phyloP scores from a whole-genome alignment of 192 early-diverging fungal genomes.

The Linnemannia zychae region DNA sequence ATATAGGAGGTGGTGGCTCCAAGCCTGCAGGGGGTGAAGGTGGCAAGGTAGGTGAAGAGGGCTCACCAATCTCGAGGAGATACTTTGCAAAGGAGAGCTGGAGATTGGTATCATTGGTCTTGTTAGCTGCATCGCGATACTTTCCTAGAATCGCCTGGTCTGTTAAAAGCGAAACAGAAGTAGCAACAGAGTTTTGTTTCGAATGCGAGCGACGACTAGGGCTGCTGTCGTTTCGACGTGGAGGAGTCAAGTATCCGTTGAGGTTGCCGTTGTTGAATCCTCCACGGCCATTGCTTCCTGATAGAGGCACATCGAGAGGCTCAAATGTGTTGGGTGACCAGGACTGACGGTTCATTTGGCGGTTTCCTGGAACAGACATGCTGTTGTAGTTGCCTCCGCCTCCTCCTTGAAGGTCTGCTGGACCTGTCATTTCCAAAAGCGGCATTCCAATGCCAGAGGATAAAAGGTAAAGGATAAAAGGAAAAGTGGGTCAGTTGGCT shows the following conservation, averaged over 20 bases:
- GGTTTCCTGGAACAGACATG: neutral
- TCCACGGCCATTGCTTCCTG: neutral
- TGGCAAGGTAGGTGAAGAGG: neutral
- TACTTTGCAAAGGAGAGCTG: conserved; percentile 86
- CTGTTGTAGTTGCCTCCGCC: neutral
- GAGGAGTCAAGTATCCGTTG: conserved; percentile 23
- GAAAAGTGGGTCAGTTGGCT: neutral
- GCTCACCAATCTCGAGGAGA: conserved; percentile 74
- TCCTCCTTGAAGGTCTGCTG: conserved; percentile 14
- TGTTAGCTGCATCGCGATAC: conserved; percentile 82
- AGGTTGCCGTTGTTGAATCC: neutral
- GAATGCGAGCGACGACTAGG: conserved; percentile 29
- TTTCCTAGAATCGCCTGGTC: conserved; percentile 53
- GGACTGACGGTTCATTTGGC: conserved; percentile 22
- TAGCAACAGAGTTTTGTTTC: conserved; percentile 45
- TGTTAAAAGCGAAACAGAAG: conserved; percentile 36
- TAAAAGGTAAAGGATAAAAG: neutral
- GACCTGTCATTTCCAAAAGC: conserved; percentile 35
- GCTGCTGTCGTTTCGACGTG: conserved; percentile 24
- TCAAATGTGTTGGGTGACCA: conserved; percentile 45
- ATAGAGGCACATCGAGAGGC: conserved; percentile 6
- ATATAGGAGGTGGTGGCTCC: neutral
- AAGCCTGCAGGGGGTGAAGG: neutral
- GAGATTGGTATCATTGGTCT: conserved; percentile 77
- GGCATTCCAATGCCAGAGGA: neutral